Conservation (phyloP, 805 yeast genomes). For the Ogataea nitratoaversa region DNA sequence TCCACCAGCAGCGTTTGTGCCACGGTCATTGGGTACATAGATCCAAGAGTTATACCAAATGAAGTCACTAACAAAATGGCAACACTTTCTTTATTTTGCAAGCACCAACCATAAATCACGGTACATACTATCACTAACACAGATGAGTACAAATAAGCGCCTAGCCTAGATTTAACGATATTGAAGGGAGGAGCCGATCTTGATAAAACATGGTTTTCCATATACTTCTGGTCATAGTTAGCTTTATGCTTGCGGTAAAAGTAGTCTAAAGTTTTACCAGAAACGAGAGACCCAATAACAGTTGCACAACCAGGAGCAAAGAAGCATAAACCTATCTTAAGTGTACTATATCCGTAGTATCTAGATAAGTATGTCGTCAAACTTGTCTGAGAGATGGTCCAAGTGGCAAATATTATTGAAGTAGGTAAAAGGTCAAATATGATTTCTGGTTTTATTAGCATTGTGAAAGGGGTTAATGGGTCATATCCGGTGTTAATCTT, state of each 20-base stretch:
- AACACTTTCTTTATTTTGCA: constrained; percentile 42
- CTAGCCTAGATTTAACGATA: constrained; percentile 50
- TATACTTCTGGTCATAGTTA: constrained; percentile 31
- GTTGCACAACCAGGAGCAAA: constrained; percentile 72
- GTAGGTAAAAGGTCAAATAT: constrained; percentile 48
- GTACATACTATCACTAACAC: constrained; percentile 34
- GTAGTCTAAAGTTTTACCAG: constrained; percentile 56
- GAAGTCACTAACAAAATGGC: constrained; percentile 56
- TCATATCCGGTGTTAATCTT: constrained; percentile 15
- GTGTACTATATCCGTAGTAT: constrained; percentile 46
- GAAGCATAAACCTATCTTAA: constrained; percentile 66
- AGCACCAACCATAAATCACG: constrained; percentile 71
- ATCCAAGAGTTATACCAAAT: constrained; percentile 53
- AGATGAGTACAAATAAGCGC: constrained; percentile 42
- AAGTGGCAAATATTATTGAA: constrained; percentile 60
- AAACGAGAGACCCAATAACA: constrained; percentile 50
- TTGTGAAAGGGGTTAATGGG: constrained; percentile 22
- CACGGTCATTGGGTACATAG: constrained; percentile 53
- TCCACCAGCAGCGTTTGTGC: constrained; percentile 73
- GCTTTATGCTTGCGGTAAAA: constrained; percentile 37
- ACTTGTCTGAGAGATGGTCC: constrained; percentile 69
- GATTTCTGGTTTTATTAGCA: constrained; percentile 27
- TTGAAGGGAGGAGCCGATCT: constrained; percentile 40
- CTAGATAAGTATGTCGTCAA: constrained; percentile 50
- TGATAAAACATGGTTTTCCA: not conserved